These are phyloP conservation scores for Arthrobotrys megalospora DNA, from an alignment of 2,329 filamentous ascomycete genomes.

Conservation along the genomic window DNA sequence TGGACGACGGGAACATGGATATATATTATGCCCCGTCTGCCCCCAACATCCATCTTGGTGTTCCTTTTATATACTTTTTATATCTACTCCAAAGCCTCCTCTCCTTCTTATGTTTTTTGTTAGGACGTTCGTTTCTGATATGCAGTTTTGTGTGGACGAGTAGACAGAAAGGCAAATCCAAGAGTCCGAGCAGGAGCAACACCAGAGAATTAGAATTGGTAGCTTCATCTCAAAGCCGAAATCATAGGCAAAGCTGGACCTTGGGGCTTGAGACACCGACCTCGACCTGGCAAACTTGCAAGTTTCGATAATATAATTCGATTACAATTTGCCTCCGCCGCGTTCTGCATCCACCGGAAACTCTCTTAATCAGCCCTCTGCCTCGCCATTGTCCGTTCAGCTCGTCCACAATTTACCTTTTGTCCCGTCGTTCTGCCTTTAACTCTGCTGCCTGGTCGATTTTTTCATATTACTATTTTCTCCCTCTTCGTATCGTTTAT, in stretches of 20 bases:
- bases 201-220: conserved; percentile 44
- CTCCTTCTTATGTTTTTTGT: conserved; percentile 53
- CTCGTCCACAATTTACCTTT: conserved; percentile 28
- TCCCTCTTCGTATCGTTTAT: conserved; percentile 10
- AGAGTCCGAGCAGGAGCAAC: conserved; percentile 29
- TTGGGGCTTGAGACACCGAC: conserved; percentile 30
- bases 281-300: conserved; percentile 41
- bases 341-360: conserved; percentile 35
- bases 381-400: conserved; percentile 34
- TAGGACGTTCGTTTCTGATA: conserved; percentile 56
- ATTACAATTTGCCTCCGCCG: conserved; percentile 56
- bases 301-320: conserved; percentile 40
- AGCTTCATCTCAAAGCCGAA: conserved; percentile 36
- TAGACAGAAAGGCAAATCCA: conserved; percentile 30
- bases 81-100: conserved; percentile 47
- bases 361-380: conserved; percentile 38
- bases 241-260: conserved; percentile 36
- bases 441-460: conserved; percentile 9
- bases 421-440: conserved; percentile 30
- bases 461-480: conserved; percentile 12
- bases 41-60: conserved; percentile 46
- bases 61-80: conserved; percentile 49
- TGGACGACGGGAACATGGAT: conserved; percentile 56
- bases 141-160: conserved; percentile 34
- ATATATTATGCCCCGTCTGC: conserved; percentile 59